Evolutionary conservation across 2,329 filamentous ascomycete genomes (phyloP), one percentile per base, ranked within the genome.

Genomic region (Ploettnerulaceae sp.): DNA sequence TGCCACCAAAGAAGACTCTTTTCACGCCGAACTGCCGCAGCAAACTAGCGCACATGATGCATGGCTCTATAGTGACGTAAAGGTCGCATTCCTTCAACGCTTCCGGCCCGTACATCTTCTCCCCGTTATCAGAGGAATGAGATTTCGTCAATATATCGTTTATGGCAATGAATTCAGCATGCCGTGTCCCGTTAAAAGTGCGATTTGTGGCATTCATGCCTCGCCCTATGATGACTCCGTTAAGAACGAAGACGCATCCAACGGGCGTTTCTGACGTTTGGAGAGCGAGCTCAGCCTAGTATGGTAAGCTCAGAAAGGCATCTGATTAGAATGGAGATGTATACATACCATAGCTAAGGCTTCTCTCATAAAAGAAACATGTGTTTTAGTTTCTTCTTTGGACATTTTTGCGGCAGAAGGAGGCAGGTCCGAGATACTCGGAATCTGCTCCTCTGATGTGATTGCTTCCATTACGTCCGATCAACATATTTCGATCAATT

Each of bases 201-300:
- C 86, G 76, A 61, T 96, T 98, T 43, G 93, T 98, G 54, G 94
- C 93, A 61, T 98, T 98, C 86, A 96, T 96, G 52, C 93, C 93
- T 53, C 77, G 79, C 32, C 88, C 90, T 55, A 98, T 89, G 54
- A 96, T 76, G 57, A 80, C 74, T 55, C 81, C 83, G 21, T 87
- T 39, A 63, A 89, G 78, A 17, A 97, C 90, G 43, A 98, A 82
- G 24, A 98, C 89, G 67, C 93, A 98, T 38, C 93, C 94, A 15
- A 98, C 93, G 1, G 93, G 93, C 1, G 94, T 97, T 70, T 98
- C 93, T 58, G 95, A 90, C 52, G 80, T 86, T 57, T 73, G 72
- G 38, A 98, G 79, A 17, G 94, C 93, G 55, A 89, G 78, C 61
- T 91, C 84, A 48, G 89, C 93, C 88, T 95, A 39, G 7, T n/a